Percentiles rank a stretch among this genome's conserved stretches.
Evolutionary conservation across 345 rosid species (phyloP).

Genomic region (Arabidopsis thaliana): DNA sequence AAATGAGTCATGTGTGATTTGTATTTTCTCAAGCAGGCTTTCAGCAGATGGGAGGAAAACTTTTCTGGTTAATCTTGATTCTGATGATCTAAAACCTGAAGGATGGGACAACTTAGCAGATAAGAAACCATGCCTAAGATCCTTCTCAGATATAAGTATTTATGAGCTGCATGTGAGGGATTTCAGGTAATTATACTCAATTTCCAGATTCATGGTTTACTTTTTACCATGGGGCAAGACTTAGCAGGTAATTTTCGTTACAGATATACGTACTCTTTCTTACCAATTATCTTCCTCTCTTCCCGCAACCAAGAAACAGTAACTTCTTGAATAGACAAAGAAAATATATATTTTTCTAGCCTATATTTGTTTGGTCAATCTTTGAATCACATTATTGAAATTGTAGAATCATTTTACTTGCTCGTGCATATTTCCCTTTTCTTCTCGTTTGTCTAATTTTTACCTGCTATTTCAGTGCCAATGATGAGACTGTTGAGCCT

Average conservation of each 20-base stretch:
- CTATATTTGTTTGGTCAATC: background rate
- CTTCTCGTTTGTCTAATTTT: conserved; percentile 33
- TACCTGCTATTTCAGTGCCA: conserved; percentile 58
- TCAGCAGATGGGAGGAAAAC: conserved; percentile 84
- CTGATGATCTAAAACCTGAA: conserved; percentile 71
- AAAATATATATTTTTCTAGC: background rate
- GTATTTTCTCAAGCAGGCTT: conserved; percentile 62
- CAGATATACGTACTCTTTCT: conserved; percentile 2
- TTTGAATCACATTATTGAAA: conserved; percentile 4
- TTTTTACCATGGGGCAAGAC: background rate
- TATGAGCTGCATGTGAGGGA: conserved; percentile 97
- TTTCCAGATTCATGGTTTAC: conserved; percentile 15
- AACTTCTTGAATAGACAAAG: background rate
- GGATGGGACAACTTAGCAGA: conserved; percentile 80
- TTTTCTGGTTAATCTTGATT: conserved; percentile 68
- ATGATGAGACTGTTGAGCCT: conserved; percentile 63
- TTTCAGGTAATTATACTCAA: conserved; percentile 64
- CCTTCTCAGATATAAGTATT: conserved; percentile 77
- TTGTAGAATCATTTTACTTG: conserved; percentile 6
- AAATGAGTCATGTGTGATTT: conserved; percentile 36
- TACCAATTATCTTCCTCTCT: background rate
- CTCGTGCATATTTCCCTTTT: conserved; percentile 24
- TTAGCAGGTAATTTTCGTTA: conserved; percentile 8
- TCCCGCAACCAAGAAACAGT: background rate
- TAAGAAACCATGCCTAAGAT: conserved; percentile 63